Percentiles rank a stretch among this genome's conserved stretches.
Conservation (phyloP, 306 rosid genomes). For the Fragaria nilgerrensis region DNA sequence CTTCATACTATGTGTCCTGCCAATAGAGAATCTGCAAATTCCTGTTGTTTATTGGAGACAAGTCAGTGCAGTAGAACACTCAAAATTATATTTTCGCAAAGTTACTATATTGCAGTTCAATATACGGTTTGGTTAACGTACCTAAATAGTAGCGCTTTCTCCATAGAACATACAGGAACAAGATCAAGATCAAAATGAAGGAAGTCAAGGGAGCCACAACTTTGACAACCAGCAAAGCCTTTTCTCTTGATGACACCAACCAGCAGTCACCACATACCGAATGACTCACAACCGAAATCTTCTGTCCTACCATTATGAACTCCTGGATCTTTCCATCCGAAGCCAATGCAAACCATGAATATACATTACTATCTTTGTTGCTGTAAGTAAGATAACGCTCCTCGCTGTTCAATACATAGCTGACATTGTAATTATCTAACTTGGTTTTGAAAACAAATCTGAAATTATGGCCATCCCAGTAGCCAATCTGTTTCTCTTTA, state of each 20-base stretch:
- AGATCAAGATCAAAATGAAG: not conserved
- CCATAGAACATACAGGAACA: constrained; percentile 2
- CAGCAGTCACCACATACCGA: constrained; percentile 14
- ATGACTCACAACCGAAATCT: constrained; percentile 14
- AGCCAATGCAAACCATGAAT: constrained; percentile 25
- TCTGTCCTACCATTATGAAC: constrained; percentile 15
- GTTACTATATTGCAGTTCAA: not conserved
- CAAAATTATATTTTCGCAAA: not conserved
- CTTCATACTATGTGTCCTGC: constrained; percentile 5
- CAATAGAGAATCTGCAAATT: not conserved
- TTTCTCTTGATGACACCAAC: constrained; percentile 10
- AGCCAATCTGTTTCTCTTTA: constrained; percentile 15
- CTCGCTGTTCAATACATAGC: not conserved
- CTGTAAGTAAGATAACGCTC: constrained; percentile 23
- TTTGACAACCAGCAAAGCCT: not conserved
- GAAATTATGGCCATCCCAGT: constrained; percentile 24
- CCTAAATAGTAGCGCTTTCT: constrained; percentile 17
- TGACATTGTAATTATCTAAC: constrained; percentile 12
- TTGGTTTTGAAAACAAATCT: constrained; percentile 7
- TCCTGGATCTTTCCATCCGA: constrained; percentile 18
- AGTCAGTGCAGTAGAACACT: not conserved
- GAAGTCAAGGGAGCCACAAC: not conserved
- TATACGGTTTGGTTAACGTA: not conserved
- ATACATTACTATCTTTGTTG: not conserved
- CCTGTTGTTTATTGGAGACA: constrained; percentile 4